These are phyloP conservation scores for Cymbopogon citratus DNA, from an alignment of 176 grass and related monocot species.

Conservation along the genomic window DNA sequence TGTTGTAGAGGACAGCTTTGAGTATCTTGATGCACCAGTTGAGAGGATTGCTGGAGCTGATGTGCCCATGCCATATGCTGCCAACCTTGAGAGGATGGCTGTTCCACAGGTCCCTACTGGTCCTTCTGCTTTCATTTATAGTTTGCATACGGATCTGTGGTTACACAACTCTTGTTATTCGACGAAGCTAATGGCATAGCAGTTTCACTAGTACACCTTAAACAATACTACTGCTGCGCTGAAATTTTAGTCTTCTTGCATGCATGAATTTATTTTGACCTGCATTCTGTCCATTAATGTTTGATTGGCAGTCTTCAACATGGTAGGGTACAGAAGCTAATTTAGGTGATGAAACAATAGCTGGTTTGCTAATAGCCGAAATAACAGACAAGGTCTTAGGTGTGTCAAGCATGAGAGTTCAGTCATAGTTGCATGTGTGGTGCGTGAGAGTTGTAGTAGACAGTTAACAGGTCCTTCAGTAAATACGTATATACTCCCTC, in stretches of 20 bases:
- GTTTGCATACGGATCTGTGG: background rate
- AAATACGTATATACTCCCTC: background rate
- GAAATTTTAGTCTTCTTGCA: background rate
- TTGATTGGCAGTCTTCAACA: background rate
- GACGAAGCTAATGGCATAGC: background rate
- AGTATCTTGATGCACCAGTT: conserved; percentile 92
- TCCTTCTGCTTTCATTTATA: background rate
- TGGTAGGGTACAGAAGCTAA: background rate
- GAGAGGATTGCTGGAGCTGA: conserved; percentile 94
- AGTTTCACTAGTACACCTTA: background rate
- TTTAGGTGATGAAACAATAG: background rate
- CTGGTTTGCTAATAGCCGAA: background rate
- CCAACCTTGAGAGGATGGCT: conserved; percentile 95
- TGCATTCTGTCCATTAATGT: background rate
- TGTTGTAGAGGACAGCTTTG: conserved; percentile 87
- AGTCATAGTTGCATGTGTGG: background rate
- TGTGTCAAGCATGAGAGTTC: background rate
- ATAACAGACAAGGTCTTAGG: background rate
- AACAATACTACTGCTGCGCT: background rate
- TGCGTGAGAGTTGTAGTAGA: background rate
- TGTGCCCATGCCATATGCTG: conserved; percentile 88
- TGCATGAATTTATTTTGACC: conserved; percentile 3
- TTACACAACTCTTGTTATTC: background rate
- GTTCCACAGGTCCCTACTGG: conserved; percentile 48
- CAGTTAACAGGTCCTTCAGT: background rate